Evolutionary conservation across 179 eudicot species (phyloP), one percentile per base, ranked within the genome.

Genomic region (Beta lomatogona): DNA sequence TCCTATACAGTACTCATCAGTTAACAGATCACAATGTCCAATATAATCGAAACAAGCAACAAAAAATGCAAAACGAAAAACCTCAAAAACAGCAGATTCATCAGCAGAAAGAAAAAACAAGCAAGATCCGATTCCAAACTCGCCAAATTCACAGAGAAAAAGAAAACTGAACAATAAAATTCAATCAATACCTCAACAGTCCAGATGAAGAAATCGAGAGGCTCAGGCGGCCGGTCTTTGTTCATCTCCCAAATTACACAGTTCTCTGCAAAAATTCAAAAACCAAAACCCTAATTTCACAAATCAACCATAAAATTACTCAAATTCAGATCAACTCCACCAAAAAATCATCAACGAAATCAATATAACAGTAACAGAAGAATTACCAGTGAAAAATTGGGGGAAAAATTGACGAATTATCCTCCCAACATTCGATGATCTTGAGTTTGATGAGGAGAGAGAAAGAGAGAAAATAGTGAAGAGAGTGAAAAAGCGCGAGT

Each of bases 191-290:
- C 97, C 94, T 93, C 95, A 74, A 93, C 94, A 48, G 97, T 93
- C 98, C 97, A 94, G 58, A 94, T 94, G 88, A 94, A 94, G 98
- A 94, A 94, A 91, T 94, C 97, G 58, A 94, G 86, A 81, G 98
- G 97, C 87, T 94, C 98, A 45, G 95, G 93, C 44, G 89, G 89
- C 77, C 88, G 84, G 76, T 88, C 95, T 82, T 86, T 90, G 88
- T 25, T 94, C 97, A 94, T 94, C 88, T 86, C 92, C 82, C 75
- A 71, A 82, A 78, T 21, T 71, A n/a, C 60, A 8, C 63, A 74
- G 1, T 22, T 16, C 5, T 55, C 57, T 5, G 9, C 48, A 13
- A 4, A 25, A 65, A 65, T 18, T 3, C 61, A n/a, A 4, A n/a
- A 52, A 73, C 0, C n/a, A 36, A 22, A 69, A 68, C 72, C 80